Evolutionary conservation across 2,329 filamentous ascomycete genomes (phyloP), one percentile per base, ranked within the genome.

Genomic region (Zymoseptoria tritici): DNA sequence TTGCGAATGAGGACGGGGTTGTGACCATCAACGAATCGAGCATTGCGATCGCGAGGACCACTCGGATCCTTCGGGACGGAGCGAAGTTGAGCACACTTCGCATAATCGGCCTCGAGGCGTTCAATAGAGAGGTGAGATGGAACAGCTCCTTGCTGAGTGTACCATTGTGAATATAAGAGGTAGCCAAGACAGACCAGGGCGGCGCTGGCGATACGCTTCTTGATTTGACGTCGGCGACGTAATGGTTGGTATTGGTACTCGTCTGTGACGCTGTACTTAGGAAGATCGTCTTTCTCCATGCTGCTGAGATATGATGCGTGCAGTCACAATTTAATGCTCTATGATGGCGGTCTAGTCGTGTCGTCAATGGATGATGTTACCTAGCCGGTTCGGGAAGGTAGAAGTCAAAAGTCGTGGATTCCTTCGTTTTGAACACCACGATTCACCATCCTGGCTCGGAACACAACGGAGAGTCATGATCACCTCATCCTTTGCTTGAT

Each of bases 41-140:
- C 83, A 69, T 85, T 89, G 65, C 78, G 78, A 31, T 82, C 77
- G 20, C 86, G 82, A 4, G 75, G 68, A 20, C 83, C 83, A 42
- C 77, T 77, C 1, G 83, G 83, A 62, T 86, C 83, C 54, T 77
- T 68, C 0, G 85, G 84, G 65, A 79, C 81, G 52, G 74, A 73
- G 42, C 77, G 80, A 52, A 88, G 77, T 68, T 78, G 79, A 31
- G 78, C 74, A 72, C 86, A 88, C 1, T 78, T 80, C 16, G 75
- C 76, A 21, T 86, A 73, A 64, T 88, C 80, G 11, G 78, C 74
- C 42, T 79, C 74, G 21, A 89, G 75, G 66, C 78, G 80, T 52
- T 80, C 73, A 21, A 78, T 62, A 1, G 84, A 86, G 3, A 87
- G 73, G 95, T 95, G 0, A 87, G 87, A 70, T 96, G 91, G 63